A percentile compares a stretch with the other conserved stretches of the same genome.
Conservation (phyloP, 192 early-diverging fungal species). For the Hyaloraphidium curvatum region DNA sequence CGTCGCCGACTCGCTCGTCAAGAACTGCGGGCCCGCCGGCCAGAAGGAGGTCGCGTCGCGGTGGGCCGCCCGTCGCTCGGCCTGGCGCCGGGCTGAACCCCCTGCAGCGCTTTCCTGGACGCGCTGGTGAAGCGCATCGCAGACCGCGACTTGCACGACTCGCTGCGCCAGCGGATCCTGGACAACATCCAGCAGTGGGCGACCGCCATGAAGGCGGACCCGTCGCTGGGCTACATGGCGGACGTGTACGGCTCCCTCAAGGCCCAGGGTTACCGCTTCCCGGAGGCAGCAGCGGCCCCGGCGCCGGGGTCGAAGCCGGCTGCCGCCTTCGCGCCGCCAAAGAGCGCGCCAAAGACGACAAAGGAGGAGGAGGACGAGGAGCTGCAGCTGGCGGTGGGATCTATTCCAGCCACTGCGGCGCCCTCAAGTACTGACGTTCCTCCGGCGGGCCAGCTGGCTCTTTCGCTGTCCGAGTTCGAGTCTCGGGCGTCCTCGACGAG, state of each 20-base stretch:
- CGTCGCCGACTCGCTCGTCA: constrained; percentile 71
- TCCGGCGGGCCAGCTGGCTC: constrained; percentile 31
- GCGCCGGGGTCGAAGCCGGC: too few species aligned
- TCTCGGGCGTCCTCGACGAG: too few species aligned
- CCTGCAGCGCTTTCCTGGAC: constrained; percentile 44
- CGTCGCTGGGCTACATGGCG: constrained; percentile 52
- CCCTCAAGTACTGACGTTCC: too few species aligned
- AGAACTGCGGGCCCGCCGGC: constrained; percentile 65
- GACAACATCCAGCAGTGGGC: constrained; percentile 86
- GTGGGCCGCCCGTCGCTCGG: too few species aligned
- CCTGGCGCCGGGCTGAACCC: too few species aligned
- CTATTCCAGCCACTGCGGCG: too few species aligned
- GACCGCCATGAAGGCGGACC: constrained; percentile 58
- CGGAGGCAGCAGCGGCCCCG: too few species aligned
- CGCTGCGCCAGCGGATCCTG: constrained; percentile 56
- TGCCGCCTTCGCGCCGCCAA: too few species aligned
- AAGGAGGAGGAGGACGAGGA: constrained; percentile 91
- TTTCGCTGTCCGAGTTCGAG: constrained; percentile 84
- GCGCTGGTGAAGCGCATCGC: constrained; percentile 52
- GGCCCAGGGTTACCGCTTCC: constrained; percentile 3
- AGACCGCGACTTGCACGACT: constrained; percentile 57
- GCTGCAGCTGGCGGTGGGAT: constrained; percentile 52
- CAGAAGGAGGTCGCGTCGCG: constrained; percentile 74
- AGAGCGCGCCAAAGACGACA: constrained; percentile 42
- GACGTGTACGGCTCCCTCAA: not conserved